Conservation (phyloP, 1,284 basidiomycete genomes). For the Ceratobasidium sp. region DNA sequence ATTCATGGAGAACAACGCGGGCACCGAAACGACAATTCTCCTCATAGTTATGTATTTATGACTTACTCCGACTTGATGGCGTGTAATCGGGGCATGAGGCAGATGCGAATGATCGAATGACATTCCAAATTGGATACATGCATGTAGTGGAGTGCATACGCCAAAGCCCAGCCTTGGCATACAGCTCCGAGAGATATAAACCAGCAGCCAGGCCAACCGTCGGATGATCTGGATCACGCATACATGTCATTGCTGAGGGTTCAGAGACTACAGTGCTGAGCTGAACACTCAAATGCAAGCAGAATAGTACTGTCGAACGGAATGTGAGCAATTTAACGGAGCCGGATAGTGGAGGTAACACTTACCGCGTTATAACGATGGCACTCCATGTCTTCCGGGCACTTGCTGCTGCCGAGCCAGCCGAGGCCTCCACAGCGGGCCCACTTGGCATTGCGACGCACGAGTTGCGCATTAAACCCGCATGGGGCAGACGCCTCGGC, state of each 20-base stretch:
- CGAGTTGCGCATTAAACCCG: not conserved
- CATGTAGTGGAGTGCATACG: not conserved
- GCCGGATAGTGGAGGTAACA: not conserved
- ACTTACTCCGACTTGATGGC: no score
- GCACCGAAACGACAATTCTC: not conserved
- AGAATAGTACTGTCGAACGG: conserved; percentile 11
- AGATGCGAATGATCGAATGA: not conserved
- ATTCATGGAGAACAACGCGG: not conserved
- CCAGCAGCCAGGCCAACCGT: conserved; percentile 7
- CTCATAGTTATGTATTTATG: not conserved
- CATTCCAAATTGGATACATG: conserved; percentile 9
- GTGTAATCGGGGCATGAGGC: not conserved
- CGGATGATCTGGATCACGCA: conserved; percentile 12
- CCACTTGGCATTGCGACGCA: conserved; percentile 9
- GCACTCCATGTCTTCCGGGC: conserved; percentile 13
- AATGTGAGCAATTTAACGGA: not conserved
- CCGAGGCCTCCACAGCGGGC: conserved; percentile 25
- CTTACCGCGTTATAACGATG: conserved; percentile 16
- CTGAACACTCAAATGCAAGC: conserved; percentile 4
- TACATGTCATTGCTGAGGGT: not conserved
- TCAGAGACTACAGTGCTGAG: not conserved
- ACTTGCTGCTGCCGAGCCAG: not conserved
- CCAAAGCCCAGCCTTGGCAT: not conserved
- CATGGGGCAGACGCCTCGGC: conserved; percentile 7
- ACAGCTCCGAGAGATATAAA: not conserved